Evolutionary conservation across 2,329 filamentous ascomycete species (phyloP), one percentile per base, ranked within the genome.

Genomic region (Exophiala lecanii-corni): DNA sequence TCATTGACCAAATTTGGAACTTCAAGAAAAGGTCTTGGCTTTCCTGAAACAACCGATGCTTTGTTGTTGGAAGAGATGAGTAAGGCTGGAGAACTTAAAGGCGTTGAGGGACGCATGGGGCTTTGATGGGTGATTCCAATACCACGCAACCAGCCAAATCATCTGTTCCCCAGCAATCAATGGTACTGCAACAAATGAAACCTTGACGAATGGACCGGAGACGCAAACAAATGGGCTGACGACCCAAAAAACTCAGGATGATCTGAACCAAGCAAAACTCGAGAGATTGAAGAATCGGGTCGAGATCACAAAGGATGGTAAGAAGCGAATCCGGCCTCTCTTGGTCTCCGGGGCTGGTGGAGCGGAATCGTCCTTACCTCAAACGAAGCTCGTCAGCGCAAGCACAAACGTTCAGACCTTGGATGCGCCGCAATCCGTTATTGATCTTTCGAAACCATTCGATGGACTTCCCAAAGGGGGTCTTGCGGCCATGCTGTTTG

Each of bases 101-200:
- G 85, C 4, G 89, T 91, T 0, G 87, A 98, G 66, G 92, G 89
- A 2, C 80, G 91, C 53, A 98, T 98, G 92, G 92, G 92, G 91
- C 91, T n/a, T 68, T 98, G 26, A 98, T 98, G 92, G 91, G 91
- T 4, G 89, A 95, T 59, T 76, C 77, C 13, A 74, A 74, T 39
- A 69, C 75, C 6, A 7, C 23, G 23, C 3, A 69, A 3, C 78
- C 79, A 23, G 33, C 43, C 17, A 38, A 39, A 33, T 19, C 39
- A 12, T 33, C 19, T 9, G 36, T 30, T 25, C 25, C 13, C 45
- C 62, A 9, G 52, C 63, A 18, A 66, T 69, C 13, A 78, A 76
- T 47, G 74, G 72, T 19, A 60, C 63, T 21, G 58, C 63, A 10
- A 60, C 64, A 45, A 59, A 58, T 20, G 59, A 57, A 39, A 59